Evolutionary conservation across 768 basidiomycete species (phyloP), one percentile per base, ranked within the genome.

Genomic region (Pisolithus marmoratus): DNA sequence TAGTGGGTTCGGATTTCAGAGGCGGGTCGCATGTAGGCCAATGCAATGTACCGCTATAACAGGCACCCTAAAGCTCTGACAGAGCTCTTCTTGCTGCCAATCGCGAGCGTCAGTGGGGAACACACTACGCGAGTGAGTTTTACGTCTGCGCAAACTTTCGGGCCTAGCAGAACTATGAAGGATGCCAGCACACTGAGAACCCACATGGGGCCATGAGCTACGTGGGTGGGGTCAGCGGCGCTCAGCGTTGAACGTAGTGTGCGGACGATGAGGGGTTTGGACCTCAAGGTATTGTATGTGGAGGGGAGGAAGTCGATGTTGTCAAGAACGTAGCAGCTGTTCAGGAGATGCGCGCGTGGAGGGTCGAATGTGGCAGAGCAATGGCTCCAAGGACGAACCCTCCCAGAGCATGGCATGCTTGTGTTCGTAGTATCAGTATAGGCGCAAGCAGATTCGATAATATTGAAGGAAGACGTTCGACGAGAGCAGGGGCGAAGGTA

Each of bases 131-230:
- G 73, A 31, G 73, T 72, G 20, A 80, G 63, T 44, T 71, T 71
- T 27, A 60, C 49, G 50, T 80, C 72, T 34, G 72, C 70, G 53
- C 68, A 79, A 22, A 85, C 67, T 3, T 70, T 69, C 3, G 83
- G 75, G 1, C 85, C 80, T 2, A 87, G 72, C n/a, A 91, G 70
- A 37, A 84, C 80, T 43, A 87, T 73, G 48, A 90, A 68, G 54
- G 75, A 74, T 0, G 84, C 81, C 2, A 90, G 69, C 29, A 89
- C 83, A 53, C 77, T 78, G 49, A 88, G 71, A 5, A 78, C 83
- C 90, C 90, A 91, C 1, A 85, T 81, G 8, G 90, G 87, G 1
- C 87, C 87, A 59, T 89, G 84, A 1, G 87, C 85, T 8, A 78
- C 77, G 54, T 84, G 77, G 6, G 67, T 63, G 2, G 83, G 83